Base-by-base conservation (phyloP, 352 stramenopile species). In the Phytophthora cajani region DNA sequence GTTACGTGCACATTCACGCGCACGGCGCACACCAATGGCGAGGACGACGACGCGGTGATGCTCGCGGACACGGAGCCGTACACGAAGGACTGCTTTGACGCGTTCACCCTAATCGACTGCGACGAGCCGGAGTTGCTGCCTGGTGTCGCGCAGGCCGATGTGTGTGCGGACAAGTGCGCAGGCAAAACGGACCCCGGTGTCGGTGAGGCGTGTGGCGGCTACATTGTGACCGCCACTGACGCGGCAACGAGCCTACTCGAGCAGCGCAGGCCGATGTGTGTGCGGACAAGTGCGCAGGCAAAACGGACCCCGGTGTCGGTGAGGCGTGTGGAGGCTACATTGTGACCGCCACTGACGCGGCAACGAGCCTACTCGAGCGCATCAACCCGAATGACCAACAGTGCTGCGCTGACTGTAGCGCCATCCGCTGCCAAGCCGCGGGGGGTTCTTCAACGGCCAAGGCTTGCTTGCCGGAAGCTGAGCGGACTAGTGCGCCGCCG, bases 101-200 rank as follows among this genome's bases (percentile, higher is more conserved):
- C 58, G 2, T 85, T 93, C 47, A 60, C 49, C 5, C 65, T 92
- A 42, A 75, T 65, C 6, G 84, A 91, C 60, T 93, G 86, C 55
- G 76, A 85, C 4, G 44, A n/a, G 0, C 84, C 84, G 0, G 63
- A 61, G 2, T 11, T 74, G 33, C 79, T 83, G 33, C 74, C 82
- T 51, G 71, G 71, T 1, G 58, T 58, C 21, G 36, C 36, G 14
- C 21, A 79, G 1, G 64, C 73, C 17, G 49, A 61, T 9, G 85
- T 81, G 27, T 50, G 61, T 25, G 75, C 67, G 21, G 59, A 78
- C 17, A 42, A 77, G 9, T 83, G 78, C 25, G 66, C 67, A 1
- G 79, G 58, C 32, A 51, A 77, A 5, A 12, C 27, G 3, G 53
- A 57, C 5, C 63, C 80, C 2, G 81, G 79, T 19, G 42, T 69